These are phyloP conservation scores for Annona cherimola DNA, from an alignment of 164 flowering plant species.

Conservation along the genomic window DNA sequence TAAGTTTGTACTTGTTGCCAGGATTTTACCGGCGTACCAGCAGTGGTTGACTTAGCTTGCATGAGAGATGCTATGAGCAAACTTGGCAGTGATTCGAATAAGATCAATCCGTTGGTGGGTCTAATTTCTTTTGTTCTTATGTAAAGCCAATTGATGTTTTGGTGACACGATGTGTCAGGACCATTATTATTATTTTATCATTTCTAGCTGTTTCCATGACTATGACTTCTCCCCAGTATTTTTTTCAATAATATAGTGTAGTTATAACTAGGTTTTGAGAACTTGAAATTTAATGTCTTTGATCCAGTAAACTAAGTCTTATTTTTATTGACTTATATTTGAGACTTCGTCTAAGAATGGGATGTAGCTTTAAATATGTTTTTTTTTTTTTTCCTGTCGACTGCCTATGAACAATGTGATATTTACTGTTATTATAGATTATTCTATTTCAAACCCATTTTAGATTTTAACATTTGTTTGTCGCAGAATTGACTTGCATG, in stretches of 20 bases:
- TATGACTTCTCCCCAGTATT: not conserved
- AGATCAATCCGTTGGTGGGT: constrained; percentile 86
- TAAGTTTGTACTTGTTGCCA: constrained; percentile 17
- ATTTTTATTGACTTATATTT: too few species aligned
- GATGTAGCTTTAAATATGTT: too few species aligned
- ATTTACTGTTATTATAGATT: not conserved
- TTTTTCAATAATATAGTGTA: not conserved
- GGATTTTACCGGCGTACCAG: constrained; percentile 99
- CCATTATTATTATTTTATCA: not conserved
- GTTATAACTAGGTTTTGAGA: too few species aligned
- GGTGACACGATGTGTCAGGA: not conserved
- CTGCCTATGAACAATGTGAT: not conserved
- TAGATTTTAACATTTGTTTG: not conserved
- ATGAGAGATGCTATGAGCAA: constrained; percentile 97
- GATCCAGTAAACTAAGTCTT: too few species aligned
- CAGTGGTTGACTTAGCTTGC: constrained; percentile 97
- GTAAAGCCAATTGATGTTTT: not conserved
- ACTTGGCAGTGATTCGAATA: constrained; percentile 82
- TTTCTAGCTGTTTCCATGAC: not conserved
- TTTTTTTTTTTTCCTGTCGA: too few species aligned
- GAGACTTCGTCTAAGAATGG: too few species aligned
- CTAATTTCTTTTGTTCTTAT: not conserved
- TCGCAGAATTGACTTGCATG: not conserved
- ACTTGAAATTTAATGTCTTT: too few species aligned
- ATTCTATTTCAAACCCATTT: not conserved